Percentiles rank a stretch among this genome's conserved stretches.
phyloP scores from a whole-genome alignment of 148 eudicot species.

The Cornus florida region DNA sequence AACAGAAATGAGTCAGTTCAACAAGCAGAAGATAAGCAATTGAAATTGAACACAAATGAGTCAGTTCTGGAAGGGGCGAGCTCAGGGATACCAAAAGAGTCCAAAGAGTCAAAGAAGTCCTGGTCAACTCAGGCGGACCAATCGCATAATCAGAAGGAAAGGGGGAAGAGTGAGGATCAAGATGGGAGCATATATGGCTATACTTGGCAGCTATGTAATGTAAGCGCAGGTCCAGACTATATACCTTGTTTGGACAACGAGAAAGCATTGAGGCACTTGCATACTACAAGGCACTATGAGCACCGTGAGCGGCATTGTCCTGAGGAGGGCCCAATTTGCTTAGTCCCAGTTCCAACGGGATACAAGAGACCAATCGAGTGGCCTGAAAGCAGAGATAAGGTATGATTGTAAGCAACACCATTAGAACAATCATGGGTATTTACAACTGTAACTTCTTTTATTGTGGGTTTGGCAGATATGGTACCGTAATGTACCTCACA shows the following conservation, averaged over 20 bases:
- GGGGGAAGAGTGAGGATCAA: constrained; percentile 41
- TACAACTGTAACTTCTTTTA: not conserved
- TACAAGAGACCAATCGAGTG: constrained; percentile 65
- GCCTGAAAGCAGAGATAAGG: constrained; percentile 90
- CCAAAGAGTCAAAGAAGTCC: constrained; percentile 57
- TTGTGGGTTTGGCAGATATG: constrained; percentile 61
- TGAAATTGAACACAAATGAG: constrained; percentile 21
- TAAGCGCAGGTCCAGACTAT: constrained; percentile 68
- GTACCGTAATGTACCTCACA: constrained; percentile 80
- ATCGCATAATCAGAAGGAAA: constrained; percentile 61
- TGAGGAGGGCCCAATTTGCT: constrained; percentile 66
- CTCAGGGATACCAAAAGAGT: constrained; percentile 76
- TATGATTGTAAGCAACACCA: constrained; percentile 9
- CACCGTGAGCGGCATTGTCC: constrained; percentile 95
- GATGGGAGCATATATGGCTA: constrained; percentile 36
- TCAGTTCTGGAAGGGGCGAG: constrained; percentile 23
- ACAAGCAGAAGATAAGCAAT: constrained; percentile 27
- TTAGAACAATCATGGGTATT: not conserved
- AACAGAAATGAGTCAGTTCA: constrained; percentile 17
- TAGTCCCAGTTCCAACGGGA: constrained; percentile 57
- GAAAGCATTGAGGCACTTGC: constrained; percentile 47
- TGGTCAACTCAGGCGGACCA: constrained; percentile 82
- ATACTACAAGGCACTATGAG: constrained; percentile 54
- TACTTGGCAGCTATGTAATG: constrained; percentile 73
- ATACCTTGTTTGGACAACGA: constrained; percentile 90